Percentiles rank a stretch among this genome's conserved stretches.
These are phyloP conservation scores for Paraglomus occultum DNA, from an alignment of 192 early-diverging fungal species.

Conservation along the genomic window DNA sequence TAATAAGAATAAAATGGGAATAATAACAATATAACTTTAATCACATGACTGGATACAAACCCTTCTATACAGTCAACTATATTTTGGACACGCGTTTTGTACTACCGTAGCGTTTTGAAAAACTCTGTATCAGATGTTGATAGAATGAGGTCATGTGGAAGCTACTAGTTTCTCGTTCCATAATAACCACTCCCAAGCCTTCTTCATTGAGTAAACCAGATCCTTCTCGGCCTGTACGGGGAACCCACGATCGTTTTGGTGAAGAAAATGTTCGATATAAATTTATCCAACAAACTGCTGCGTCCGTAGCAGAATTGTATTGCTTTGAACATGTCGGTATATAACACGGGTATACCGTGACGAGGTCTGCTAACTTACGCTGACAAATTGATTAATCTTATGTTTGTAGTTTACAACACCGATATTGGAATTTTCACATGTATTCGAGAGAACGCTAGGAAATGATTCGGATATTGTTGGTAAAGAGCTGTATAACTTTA, in stretches of 20 bases:
- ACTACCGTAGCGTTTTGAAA: no score
- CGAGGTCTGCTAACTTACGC: not conserved
- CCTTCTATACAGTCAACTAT: no score
- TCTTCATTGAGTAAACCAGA: conserved; percentile 15
- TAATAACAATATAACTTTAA: no score
- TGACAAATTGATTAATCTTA: not conserved
- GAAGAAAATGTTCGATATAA: conserved; percentile 41
- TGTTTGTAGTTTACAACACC: conserved; percentile 53
- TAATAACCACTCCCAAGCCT: no score
- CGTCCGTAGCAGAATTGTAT: conserved; percentile 40
- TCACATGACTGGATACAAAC: no score
- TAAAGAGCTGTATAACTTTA: conserved; percentile 68
- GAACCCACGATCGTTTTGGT: conserved; percentile 63
- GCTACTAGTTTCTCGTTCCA: no score
- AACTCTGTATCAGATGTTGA: no score
- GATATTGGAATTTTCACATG: conserved; percentile 61
- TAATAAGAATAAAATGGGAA: no score
- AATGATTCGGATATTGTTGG: conserved; percentile 63
- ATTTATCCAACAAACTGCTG: conserved; percentile 45
- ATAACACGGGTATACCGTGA: not conserved
- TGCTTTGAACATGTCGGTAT: conserved; percentile 52
- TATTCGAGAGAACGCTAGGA: conserved; percentile 63
- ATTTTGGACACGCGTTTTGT: no score
- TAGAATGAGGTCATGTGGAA: no score
- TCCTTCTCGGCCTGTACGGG: conserved; percentile 51